Conservation (phyloP, 202 grass and related monocot species). For the Zizania palustris region DNA sequence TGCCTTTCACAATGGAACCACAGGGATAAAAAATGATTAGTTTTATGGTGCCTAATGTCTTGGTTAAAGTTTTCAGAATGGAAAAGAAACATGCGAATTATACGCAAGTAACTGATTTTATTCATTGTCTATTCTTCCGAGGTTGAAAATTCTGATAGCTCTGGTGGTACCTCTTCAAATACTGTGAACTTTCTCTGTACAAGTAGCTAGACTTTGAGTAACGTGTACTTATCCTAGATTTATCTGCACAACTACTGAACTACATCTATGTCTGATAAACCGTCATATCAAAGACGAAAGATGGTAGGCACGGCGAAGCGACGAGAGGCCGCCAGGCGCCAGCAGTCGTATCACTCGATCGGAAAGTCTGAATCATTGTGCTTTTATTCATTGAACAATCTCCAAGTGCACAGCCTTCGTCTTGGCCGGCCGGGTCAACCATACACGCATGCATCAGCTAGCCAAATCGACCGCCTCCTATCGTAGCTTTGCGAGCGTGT, state of each 20-base stretch:
- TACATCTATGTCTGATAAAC: neutral
- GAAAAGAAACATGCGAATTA: neutral
- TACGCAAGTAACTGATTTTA: neutral
- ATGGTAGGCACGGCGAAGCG: neutral
- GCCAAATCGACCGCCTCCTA: neutral
- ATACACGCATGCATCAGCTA: neutral
- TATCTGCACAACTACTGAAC: neutral
- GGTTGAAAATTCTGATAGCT: too few species aligned
- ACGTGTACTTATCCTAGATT: neutral
- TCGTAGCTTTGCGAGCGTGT: constrained; percentile 53
- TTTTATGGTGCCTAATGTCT: neutral
- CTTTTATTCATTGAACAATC: neutral
- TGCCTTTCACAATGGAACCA: neutral
- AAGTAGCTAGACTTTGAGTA: neutral
- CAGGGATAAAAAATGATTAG: neutral
- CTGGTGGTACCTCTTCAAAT: too few species aligned
- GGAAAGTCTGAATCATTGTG: neutral
- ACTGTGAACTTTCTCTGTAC: too few species aligned
- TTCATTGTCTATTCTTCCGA: too few species aligned
- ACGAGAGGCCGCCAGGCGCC: too few species aligned
- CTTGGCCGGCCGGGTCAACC: neutral
- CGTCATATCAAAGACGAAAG: neutral
- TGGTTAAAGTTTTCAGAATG: neutral
- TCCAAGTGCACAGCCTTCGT: neutral
- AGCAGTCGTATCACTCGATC: neutral